Base-by-base conservation (phyloP, 129 eudicot species). In the Calendula officinalis region DNA sequence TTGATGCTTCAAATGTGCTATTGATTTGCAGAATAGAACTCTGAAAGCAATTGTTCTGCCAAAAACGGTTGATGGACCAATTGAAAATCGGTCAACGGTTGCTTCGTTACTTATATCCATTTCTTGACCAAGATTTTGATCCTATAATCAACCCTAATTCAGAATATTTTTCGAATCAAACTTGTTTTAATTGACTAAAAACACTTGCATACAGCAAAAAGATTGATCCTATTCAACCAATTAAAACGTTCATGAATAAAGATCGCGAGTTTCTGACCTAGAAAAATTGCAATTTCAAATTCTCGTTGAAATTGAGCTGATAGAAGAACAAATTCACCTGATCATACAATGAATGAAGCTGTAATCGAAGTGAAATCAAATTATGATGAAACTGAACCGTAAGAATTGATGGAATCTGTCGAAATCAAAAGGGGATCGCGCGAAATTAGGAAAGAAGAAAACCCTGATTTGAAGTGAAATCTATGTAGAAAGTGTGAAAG, bases 101-200 rank as follows among this genome's bases (percentile, higher is more conserved):
- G 99, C 95, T 67, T 92, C 99, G 46, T 89, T 85, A 61, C 89
- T 88, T 27, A 92, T 85, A 79, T 88, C 99, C 99, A 92, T 92
- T 68, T 51, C 62, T 59, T 52, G 1, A 68, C 56, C 38, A 40
- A 13, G 45, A 32, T 37, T 42, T 44, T 8, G 17, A 48, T 30
- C 12, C 64, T 33, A 37, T 33, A 14, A 42, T 2, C 47, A 45
- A 22, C 30, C 30, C 30, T 22, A 22, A 22, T 22, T 2, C 30
- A 22, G 30, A 22, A 22, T 22, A 22, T 22, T 22, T 69, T 54
- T 30, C 44, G 8, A 66, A 59, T 59, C 40, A 33, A 60, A 60
- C n/a, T 35, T 14, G 35, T 9, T 60, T 3, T 9, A 49, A 22
- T 8, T 6, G 14, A 39, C 52, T 2, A 46, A 60, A 22, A 13